Base-by-base conservation (phyloP, 1,284 basidiomycete species). In the Fomitopsis schrenkii region DNA sequence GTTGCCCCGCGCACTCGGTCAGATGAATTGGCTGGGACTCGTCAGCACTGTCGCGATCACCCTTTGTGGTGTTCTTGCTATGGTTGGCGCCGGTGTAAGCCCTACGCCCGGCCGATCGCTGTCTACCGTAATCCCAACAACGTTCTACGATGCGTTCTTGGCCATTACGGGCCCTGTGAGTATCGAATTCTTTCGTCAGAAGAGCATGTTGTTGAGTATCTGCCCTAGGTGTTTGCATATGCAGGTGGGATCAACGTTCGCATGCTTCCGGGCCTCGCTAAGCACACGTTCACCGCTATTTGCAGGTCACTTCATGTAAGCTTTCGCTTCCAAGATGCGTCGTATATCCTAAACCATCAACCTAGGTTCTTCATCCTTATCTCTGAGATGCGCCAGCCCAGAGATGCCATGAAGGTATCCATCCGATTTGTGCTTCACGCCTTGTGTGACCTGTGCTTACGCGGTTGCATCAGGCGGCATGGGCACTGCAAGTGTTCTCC, bases 401-500 rank as follows among this genome's bases (percentile, higher is more conserved):
- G 79, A 62, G 81, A 84, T 63, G 80, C 82, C 4, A 83, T 84
- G 80, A 84, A 83, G 76, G 83, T 80, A 54, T n/a, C 36, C 55
- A 17, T 14, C 1, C 15, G 28, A 30, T 3, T 1, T 30, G 14
- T 33, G 14, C 14, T 2, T 28, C 10, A 2, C 26, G 46, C 9
- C 2, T 2, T 30, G 9, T 12, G 1, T n/a, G 48, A 50, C 40
- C 22, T 40, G 22, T 17, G 36, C 33, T 15, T 41, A 22, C 28
- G 36, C 14, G 10, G 35, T 38, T 50, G 1, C 28, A 5, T 7
- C 57, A 81, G 82, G 79, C 82, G 19, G 82, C 82, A 7, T 83
- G 79, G 78, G 77, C 75, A 52, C 73, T 85, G 4, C 83, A 84
- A 72, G 78, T 72, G 1, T 84, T 83, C 59, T 69, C 83, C 0